Percentiles rank a stretch among this genome's conserved stretches.
Conservation (phyloP, 768 basidiomycete species). For the Collybia mongolica region DNA sequence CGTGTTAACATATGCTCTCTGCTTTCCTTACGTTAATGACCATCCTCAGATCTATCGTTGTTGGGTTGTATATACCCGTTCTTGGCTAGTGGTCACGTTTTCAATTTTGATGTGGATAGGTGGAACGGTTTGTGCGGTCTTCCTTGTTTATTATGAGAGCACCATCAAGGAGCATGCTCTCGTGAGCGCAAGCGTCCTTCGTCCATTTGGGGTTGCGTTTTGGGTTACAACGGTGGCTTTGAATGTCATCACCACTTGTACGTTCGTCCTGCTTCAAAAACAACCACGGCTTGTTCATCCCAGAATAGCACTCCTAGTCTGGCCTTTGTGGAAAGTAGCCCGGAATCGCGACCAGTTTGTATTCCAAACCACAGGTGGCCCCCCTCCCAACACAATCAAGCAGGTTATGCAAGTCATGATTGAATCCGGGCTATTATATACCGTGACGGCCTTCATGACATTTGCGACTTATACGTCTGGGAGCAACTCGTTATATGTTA, state of each 20-base stretch:
- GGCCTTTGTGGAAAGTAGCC: slow-evolving; percentile 6
- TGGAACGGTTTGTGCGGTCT: neutral
- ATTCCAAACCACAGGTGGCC: neutral
- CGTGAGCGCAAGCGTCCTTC: slow-evolving; percentile 9
- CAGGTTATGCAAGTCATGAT: slow-evolving; percentile 8
- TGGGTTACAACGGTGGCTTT: slow-evolving; percentile 15
- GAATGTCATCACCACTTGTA: slow-evolving; percentile 14
- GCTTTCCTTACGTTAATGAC: neutral
- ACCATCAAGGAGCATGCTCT: slow-evolving; percentile 5
- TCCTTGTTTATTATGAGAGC: slow-evolving; percentile 9
- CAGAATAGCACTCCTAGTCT: slow-evolving; percentile 2
- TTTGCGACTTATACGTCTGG: too few relatives aligned
- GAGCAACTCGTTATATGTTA: too few relatives aligned
- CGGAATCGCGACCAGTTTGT: slow-evolving; percentile 3
- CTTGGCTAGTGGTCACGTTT: neutral
- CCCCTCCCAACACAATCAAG: slow-evolving; percentile 2
- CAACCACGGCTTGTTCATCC: neutral
- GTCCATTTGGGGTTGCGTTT: slow-evolving; percentile 9
- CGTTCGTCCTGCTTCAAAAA: neutral
- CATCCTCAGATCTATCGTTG: slow-evolving; percentile 7
- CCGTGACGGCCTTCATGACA: neutral
- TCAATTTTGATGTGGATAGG: slow-evolving; percentile 12
- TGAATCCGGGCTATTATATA: slow-evolving; percentile 6
- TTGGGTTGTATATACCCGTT: slow-evolving; percentile 4
- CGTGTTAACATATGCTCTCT: too few relatives aligned